A percentile compares a stretch with the other conserved stretches of the same genome.
These are phyloP conservation scores for Groenewaldozyma sp. DNA, from an alignment of 1,139 yeast genomes.

Conservation along the genomic window DNA sequence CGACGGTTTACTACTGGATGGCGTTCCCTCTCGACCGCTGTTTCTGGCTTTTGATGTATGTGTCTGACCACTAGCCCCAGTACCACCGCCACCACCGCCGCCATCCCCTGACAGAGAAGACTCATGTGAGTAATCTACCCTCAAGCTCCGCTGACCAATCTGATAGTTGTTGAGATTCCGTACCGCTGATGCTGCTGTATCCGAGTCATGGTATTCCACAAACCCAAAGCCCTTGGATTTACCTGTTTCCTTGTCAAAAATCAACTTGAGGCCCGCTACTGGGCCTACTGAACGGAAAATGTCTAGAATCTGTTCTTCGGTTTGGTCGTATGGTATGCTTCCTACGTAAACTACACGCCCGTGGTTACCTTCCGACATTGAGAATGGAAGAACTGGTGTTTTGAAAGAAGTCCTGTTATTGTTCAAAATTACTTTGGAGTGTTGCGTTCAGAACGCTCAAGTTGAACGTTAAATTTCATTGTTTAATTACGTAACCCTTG, in stretches of 20 bases:
- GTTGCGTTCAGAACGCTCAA: no score
- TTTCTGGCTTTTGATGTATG: neutral
- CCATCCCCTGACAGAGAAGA: conserved; percentile 9
- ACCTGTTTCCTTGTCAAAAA: conserved; percentile 85
- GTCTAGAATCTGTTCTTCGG: conserved; percentile 83
- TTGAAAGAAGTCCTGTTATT: no score
- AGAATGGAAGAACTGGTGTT: neutral
- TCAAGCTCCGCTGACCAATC: conserved; percentile 61
- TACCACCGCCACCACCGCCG: neutral
- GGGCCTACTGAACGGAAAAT: conserved; percentile 83
- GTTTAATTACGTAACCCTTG: no score
- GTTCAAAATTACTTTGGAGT: no score
- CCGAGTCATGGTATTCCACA: conserved; percentile 62
- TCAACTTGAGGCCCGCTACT: conserved; percentile 60
- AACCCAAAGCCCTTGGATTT: conserved; percentile 88
- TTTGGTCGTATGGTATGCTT: conserved; percentile 63
- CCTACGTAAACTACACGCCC: conserved; percentile 46
- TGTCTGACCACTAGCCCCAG: neutral
- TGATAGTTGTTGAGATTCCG: conserved; percentile 75
- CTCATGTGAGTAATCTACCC: conserved; percentile 57
- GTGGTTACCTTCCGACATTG: neutral
- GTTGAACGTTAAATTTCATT: no score
- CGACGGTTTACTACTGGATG: neutral
- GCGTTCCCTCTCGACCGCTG: neutral
- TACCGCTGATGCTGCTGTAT: conserved; percentile 86